Evolutionary conservation across 139 green algal species (phyloP).

Genomic region (Micromonas pusilla): DNA sequence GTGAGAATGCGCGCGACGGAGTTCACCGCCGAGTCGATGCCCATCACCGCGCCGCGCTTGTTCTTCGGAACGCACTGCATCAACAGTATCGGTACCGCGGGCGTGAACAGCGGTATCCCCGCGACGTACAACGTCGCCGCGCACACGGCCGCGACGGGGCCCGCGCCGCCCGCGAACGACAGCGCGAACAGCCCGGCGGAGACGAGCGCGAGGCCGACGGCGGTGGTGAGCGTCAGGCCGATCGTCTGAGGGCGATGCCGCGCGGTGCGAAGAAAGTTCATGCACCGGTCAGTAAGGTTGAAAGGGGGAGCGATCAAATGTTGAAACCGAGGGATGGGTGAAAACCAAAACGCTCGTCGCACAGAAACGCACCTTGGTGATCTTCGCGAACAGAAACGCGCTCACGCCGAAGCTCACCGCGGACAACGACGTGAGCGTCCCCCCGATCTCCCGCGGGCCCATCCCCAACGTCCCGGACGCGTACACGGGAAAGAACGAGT

Average conservation of each 20-base stretch:
- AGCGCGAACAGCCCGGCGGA: background rate
- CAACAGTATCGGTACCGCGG: conserved; percentile 27
- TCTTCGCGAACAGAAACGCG: conserved; percentile 2
- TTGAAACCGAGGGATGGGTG: too few relatives aligned
- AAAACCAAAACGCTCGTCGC: too few relatives aligned
- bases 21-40: conserved; percentile 27
- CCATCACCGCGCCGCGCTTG: conserved; percentile 24
- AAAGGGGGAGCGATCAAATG: too few relatives aligned
- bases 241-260: too few relatives aligned
- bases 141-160: background rate
- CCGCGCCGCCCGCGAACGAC: too few relatives aligned
- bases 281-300: too few relatives aligned
- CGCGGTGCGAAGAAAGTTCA: too few relatives aligned
- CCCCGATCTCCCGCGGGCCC: conserved; percentile 14
- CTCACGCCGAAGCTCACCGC: conserved; percentile 14
- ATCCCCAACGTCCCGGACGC: background rate
- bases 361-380: too few relatives aligned
- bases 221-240: conserved; percentile 23
- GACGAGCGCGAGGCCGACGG: conserved; percentile 13
- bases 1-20: conserved; percentile 8
- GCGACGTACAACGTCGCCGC: conserved; percentile 15
- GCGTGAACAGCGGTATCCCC: conserved; percentile 27
- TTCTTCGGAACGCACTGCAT: conserved; percentile 32
- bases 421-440: conserved; percentile 6
- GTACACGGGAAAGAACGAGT: conserved; percentile 30